Percentiles rank a stretch among this genome's conserved stretches.
phyloP scores from a whole-genome alignment of 2,329 filamentous ascomycete genomes.

The Volutella citrinella region DNA sequence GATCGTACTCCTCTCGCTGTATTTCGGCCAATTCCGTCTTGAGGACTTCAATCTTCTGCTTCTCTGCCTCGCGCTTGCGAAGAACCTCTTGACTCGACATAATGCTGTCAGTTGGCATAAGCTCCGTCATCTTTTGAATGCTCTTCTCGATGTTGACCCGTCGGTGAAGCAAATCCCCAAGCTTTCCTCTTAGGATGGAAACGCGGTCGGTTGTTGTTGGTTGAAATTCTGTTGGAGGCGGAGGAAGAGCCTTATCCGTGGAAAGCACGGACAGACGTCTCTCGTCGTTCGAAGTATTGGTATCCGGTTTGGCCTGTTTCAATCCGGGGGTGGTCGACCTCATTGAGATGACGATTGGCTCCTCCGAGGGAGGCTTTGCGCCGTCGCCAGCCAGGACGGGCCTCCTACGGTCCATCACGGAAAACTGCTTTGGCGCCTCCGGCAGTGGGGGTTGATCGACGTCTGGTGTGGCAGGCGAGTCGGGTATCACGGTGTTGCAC shows the following conservation, averaged over 20 bases:
- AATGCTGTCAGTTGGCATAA: conserved; percentile 70
- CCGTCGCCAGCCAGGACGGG: conserved; percentile 25
- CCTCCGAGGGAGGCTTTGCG: conserved; percentile 16
- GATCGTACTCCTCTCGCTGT: conserved; percentile 72
- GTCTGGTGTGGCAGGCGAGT: conserved; percentile 23
- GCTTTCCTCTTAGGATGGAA: conserved; percentile 61
- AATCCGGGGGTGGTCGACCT: too few relatives aligned
- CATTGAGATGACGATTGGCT: conserved; percentile 29
- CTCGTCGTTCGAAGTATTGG: conserved; percentile 3
- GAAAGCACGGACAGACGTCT: conserved; percentile 34
- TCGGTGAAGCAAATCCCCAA: conserved; percentile 63
- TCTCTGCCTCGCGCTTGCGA: conserved; percentile 53
- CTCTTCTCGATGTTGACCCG: conserved; percentile 69
- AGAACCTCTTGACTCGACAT: conserved; percentile 64
- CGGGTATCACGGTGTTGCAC: conserved; percentile 47
- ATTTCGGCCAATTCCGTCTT: conserved; percentile 69
- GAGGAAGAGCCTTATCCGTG: conserved; percentile 58
- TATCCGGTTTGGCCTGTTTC: too few relatives aligned
- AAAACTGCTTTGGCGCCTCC: conserved; percentile 17
- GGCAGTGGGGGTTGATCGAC: conserved; percentile 25
- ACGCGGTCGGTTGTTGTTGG: conserved; percentile 62
- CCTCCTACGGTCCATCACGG: conserved; percentile 32
- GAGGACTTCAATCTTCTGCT: conserved; percentile 64
- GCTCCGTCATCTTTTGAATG: conserved; percentile 73
- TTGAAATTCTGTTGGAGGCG: conserved; percentile 56